Percentiles rank a stretch among this genome's conserved stretches.
phyloP scores from a whole-genome alignment of 352 stramenopile genomes.

The Saprolegnia parasitica region DNA sequence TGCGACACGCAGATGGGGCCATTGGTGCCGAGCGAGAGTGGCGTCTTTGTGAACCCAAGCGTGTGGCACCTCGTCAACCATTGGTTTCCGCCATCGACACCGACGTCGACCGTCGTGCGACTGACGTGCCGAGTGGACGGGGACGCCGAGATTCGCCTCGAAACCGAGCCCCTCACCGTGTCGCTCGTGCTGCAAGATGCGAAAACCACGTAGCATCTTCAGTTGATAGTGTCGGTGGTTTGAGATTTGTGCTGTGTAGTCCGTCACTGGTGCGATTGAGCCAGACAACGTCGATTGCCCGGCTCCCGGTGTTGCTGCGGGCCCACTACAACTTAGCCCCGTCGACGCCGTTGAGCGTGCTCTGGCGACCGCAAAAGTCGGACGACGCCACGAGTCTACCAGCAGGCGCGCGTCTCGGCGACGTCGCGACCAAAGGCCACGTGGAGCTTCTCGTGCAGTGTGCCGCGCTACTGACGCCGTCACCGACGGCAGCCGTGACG shows the following conservation, averaged over 20 bases:
- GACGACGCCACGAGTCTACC: too few species aligned
- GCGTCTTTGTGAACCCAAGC: neutral
- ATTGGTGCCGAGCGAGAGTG: neutral
- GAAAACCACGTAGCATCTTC: neutral
- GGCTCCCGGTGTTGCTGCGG: neutral
- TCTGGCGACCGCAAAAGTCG: too few species aligned
- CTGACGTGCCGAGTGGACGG: neutral
- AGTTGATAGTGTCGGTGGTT: too few species aligned
- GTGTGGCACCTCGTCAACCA: neutral
- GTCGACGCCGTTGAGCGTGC: neutral
- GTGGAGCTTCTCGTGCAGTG: neutral
- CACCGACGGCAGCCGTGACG: neutral
- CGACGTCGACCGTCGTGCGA: neutral
- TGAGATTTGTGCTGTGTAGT: neutral
- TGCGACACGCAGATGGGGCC: neutral
- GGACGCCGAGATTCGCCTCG: neutral
- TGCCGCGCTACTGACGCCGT: neutral
- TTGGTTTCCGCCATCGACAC: slow-evolving; percentile 4
- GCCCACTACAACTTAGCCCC: neutral
- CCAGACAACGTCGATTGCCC: neutral
- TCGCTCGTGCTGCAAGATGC: neutral
- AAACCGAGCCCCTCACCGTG: neutral
- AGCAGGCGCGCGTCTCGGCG: neutral
- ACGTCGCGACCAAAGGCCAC: neutral
- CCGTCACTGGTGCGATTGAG: neutral